Evolutionary conservation across 2,329 filamentous ascomycete genomes (phyloP), one percentile per base, ranked within the genome.

Genomic region (Ophiostoma sp.): DNA sequence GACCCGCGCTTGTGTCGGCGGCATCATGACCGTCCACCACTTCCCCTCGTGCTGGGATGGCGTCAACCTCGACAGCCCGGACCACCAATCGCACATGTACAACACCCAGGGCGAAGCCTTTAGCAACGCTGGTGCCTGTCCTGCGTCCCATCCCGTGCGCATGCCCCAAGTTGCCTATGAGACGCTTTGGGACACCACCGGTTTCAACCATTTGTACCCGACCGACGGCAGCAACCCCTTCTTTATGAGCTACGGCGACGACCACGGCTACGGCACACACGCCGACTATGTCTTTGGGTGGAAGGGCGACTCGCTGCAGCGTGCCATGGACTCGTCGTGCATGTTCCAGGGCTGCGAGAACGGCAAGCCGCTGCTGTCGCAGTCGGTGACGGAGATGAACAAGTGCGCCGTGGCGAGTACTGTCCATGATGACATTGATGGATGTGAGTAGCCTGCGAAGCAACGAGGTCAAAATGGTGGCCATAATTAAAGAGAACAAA

Each of bases 21-120:
- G 83, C 33, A 84, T 84, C 73, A 82, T 83, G 78, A 81, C 82
- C 1, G 81, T 83, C 19, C 78, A 84, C 63, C 81, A 83, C 59
- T 84, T 84, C 77, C 81, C 81, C 22, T 74, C 73, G 25, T 85
- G 83, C 79, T 85, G 83, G 83, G 82, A 85, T 72, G 83, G 83
- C 64, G 79, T 79, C 74, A 83, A 84, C 75, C 79, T 83, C 19
- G 83, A 85, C 76, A 82, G 79, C 39, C 82, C 83, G 1, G 82
- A 85, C 76, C 83, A 85, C 77, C 81, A 83, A 68, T 76, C 72
- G 19, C 74, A 76, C 69, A 74, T 74, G 48, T 72, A 74, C n/a
- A 66, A 66, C 36, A 66, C 63, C n/a, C 63, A 75, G 15, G 69
- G 61, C 4, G 76, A 76, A 36, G 76, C 75, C 17, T 77, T 76